Evolutionary conservation across 306 rosid genomes (phyloP).

Genomic region (Fagus sylvatica): DNA sequence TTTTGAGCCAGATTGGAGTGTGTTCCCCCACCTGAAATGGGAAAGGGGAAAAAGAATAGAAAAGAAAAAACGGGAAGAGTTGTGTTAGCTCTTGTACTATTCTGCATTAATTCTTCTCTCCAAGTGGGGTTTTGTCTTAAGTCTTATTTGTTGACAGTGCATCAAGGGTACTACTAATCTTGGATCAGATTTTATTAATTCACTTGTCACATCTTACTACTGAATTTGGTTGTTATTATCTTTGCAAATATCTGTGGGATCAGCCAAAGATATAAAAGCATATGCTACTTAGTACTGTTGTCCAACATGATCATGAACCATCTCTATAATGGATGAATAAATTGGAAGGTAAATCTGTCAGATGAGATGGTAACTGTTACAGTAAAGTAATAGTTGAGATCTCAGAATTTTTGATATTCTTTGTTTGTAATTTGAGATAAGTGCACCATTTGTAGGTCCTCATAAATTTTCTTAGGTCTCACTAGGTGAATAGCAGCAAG

Average conservation of each 20-base stretch:
- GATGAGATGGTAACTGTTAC: conserved; percentile 5
- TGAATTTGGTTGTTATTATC: background rate
- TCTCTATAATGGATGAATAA: background rate
- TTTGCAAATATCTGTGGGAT: background rate
- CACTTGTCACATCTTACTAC: background rate
- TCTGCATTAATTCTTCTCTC: background rate
- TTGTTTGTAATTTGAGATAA: conserved; percentile 36
- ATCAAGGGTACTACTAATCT: background rate
- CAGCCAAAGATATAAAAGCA: background rate
- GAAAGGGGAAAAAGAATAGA: background rate
- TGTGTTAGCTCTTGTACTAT: background rate
- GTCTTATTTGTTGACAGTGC: background rate
- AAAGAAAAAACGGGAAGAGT: background rate
- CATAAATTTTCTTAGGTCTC: conserved; percentile 27
- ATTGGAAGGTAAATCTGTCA: conserved; percentile 28
- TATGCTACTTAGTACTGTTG: conserved; percentile 1
- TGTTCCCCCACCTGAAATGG: background rate
- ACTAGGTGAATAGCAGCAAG: conserved; percentile 20
- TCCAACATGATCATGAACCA: conserved; percentile 8
- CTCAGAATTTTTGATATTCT: conserved; percentile 28
- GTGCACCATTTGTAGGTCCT: conserved; percentile 42
- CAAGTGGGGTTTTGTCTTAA: background rate
- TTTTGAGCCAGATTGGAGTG: background rate
- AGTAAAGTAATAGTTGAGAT: background rate
- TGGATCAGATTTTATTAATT: background rate